phyloP scores from a whole-genome alignment of 2,329 filamentous ascomycete genomes.

The Colletotrichum cordylinicola region DNA sequence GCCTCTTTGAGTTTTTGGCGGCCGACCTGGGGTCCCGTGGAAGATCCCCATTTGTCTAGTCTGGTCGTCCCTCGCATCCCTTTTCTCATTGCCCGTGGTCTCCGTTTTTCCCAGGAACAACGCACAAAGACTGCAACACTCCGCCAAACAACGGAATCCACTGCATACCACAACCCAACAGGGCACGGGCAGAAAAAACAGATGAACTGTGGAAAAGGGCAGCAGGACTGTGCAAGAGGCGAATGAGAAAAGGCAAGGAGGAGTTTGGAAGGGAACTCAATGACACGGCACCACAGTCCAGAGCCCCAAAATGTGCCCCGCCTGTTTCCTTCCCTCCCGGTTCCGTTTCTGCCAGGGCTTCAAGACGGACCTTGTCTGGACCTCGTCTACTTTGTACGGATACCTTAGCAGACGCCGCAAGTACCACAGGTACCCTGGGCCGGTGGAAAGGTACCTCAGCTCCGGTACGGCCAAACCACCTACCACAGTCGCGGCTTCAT shows the following conservation, averaged over 20 bases:
- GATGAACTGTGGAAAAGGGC: neutral
- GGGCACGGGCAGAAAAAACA: neutral
- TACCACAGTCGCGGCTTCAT: conserved; percentile 4
- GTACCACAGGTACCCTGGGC: neutral
- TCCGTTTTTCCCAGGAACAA: conserved; percentile 2
- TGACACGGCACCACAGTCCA: neutral
- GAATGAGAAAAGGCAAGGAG: neutral
- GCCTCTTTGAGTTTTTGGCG: neutral
- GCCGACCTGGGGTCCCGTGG: neutral
- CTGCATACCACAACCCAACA: neutral
- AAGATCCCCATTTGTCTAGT: neutral
- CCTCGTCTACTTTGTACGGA: neutral
- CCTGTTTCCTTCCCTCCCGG: conserved; percentile 7
- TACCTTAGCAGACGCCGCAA: neutral
- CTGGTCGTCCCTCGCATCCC: neutral
- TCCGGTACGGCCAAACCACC: neutral
- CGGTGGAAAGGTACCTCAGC: neutral
- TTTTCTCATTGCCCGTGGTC: neutral
- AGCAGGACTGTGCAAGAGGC: neutral
- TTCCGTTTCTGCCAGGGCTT: neutral
- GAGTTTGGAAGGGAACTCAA: neutral
- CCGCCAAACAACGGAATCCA: neutral
- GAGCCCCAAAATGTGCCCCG: conserved; percentile 7
- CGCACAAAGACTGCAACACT: neutral
- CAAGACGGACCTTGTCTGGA: neutral